A percentile compares a stretch with the other conserved stretches of the same genome.
These are phyloP conservation scores for Sarcodon sp. DNA, from an alignment of 768 basidiomycete species.

Conservation along the genomic window DNA sequence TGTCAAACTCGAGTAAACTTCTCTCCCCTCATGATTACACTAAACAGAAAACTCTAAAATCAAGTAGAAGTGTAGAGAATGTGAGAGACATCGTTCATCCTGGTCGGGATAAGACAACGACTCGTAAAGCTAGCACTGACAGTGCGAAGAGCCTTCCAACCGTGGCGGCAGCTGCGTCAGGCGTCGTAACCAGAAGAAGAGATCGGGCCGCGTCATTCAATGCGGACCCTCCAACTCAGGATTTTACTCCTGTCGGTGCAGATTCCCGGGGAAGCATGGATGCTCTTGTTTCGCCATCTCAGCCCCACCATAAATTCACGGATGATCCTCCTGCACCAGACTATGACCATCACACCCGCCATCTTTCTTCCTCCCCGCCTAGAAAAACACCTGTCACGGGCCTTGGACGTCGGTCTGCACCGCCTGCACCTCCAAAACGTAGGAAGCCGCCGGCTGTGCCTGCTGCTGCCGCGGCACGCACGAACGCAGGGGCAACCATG, in stretches of 20 bases:
- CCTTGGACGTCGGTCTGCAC: conserved; percentile 30
- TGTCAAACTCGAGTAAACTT: conserved; percentile 24
- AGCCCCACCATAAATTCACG: neutral
- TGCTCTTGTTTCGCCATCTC: too few species aligned
- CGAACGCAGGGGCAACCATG: conserved; percentile 40
- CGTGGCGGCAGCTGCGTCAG: conserved; percentile 9
- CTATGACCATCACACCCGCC: conserved; percentile 3
- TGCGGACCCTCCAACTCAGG: conserved; percentile 5
- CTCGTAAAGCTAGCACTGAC: conserved; percentile 14
- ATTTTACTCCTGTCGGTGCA: conserved; percentile 1
- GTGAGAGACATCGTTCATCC: conserved; percentile 15
- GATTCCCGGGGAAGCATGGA: neutral
- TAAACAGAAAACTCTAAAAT: conserved; percentile 36
- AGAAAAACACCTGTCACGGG: neutral
- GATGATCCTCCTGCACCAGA: conserved; percentile 4
- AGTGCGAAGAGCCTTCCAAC: conserved; percentile 16
- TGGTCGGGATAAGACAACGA: neutral
- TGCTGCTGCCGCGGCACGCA: conserved; percentile 19
- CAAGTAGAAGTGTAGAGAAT: conserved; percentile 57
- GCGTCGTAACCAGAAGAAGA: conserved; percentile 3
- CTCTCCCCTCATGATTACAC: conserved; percentile 14
- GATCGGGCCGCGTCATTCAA: conserved; percentile 9
- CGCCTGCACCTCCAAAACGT: conserved; percentile 42
- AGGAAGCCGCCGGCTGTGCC: conserved; percentile 67
- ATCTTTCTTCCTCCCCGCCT: conserved; percentile 3